These are phyloP conservation scores for Acephala macrosclerotiorum DNA, from an alignment of 2,329 filamentous ascomycete species.

Conservation along the genomic window DNA sequence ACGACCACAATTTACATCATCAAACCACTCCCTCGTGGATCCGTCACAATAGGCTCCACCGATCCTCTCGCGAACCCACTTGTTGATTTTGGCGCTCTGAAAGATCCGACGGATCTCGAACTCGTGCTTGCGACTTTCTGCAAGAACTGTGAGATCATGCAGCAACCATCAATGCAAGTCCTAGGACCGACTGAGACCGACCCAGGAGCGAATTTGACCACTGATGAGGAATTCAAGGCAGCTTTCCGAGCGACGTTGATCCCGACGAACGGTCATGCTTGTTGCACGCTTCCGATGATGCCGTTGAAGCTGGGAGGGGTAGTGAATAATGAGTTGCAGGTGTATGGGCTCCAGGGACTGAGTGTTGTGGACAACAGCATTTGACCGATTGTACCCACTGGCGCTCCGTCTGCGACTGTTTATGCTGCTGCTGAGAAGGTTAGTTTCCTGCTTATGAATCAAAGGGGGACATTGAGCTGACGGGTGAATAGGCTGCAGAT, in stretches of 20 bases:
- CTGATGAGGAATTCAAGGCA: slow-evolving; percentile 78
- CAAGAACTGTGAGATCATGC: slow-evolving; percentile 36
- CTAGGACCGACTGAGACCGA: slow-evolving; percentile 44
- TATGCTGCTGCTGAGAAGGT: slow-evolving; percentile 36
- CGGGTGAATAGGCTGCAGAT: background rate
- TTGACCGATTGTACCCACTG: slow-evolving; percentile 39
- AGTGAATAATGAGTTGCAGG: slow-evolving; percentile 43
- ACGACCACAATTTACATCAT: slow-evolving; percentile 26
- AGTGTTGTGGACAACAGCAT: slow-evolving; percentile 50
- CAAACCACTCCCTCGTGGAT: slow-evolving; percentile 46
- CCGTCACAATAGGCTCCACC: slow-evolving; percentile 41
- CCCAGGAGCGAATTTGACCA: slow-evolving; percentile 65
- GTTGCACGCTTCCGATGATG: slow-evolving; percentile 31
- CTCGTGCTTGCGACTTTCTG: slow-evolving; percentile 30
- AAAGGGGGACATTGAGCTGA: background rate
- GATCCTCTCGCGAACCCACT: slow-evolving; percentile 40
- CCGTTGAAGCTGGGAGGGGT: slow-evolving; percentile 44
- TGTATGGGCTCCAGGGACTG: slow-evolving; percentile 46
- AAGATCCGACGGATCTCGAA: slow-evolving; percentile 48
- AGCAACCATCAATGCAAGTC: slow-evolving; percentile 42
- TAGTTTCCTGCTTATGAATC: background rate
- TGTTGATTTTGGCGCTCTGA: slow-evolving; percentile 46
- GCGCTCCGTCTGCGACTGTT: slow-evolving; percentile 27
- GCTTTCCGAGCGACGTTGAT: slow-evolving; percentile 70
- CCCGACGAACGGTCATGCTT: slow-evolving; percentile 56